A percentile compares a stretch with the other conserved stretches of the same genome.
Conservation (phyloP, 495 filamentous ascomycete genomes). For the Cenococcum geophilum region DNA sequence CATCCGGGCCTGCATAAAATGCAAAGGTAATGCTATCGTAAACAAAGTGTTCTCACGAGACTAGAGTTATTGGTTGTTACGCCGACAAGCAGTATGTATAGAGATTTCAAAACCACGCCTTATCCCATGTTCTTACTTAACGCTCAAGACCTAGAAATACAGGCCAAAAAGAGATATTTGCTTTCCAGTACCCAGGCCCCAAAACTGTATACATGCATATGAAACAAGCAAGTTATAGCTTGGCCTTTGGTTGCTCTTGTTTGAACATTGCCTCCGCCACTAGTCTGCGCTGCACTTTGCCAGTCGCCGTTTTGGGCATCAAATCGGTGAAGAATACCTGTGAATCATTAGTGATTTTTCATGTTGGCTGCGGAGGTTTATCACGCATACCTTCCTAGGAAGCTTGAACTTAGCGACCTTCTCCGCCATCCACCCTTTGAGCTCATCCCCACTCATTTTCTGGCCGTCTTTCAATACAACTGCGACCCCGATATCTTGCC, state of each 20-base stretch:
- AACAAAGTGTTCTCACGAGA: too few relatives aligned
- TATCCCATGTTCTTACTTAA: background rate
- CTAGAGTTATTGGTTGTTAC: too few relatives aligned
- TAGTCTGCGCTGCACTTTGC: conserved; percentile 75
- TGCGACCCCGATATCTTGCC: conserved; percentile 73
- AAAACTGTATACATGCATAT: background rate
- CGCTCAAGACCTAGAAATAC: background rate
- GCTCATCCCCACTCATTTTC: conserved; percentile 47
- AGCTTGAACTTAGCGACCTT: conserved; percentile 75
- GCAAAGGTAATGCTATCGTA: too few relatives aligned
- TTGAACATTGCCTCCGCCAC: conserved; percentile 75
- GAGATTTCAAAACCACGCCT: too few relatives aligned
- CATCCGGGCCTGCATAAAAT: too few relatives aligned
- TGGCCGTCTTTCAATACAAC: conserved; percentile 63
- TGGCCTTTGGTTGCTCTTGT: conserved; percentile 37
- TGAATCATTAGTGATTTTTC: background rate
- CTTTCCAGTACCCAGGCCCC: background rate
- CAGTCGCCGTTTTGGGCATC: conserved; percentile 88
- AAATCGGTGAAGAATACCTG: conserved; percentile 69
- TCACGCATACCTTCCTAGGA: conserved; percentile 60
- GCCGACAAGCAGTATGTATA: too few relatives aligned
- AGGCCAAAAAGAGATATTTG: background rate
- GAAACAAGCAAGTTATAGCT: conserved; percentile 17
- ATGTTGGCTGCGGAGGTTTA: conserved; percentile 25
- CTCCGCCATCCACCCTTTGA: conserved; percentile 60